Base-by-base conservation (phyloP, 163 green algal genomes). In the Chloromonas sp. region DNA sequence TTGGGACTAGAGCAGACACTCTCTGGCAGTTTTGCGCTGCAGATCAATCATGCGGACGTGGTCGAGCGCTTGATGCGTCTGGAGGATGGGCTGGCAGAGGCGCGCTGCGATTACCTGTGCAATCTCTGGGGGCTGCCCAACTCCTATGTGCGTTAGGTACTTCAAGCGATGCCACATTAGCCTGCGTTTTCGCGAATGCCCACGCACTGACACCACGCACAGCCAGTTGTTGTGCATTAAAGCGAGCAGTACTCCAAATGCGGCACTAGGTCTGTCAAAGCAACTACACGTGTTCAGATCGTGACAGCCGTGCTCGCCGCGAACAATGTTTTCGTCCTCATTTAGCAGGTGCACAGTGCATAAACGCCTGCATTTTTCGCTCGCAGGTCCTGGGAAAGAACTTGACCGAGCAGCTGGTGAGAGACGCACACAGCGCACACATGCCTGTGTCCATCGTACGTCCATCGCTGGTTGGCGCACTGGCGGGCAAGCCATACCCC, bases 381-480 rank as follows among this genome's bases (percentile, higher is more conserved):
- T 2, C n/a, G 1, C 60, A 70, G 14, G 11, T 71, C 61, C 87
- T 96, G 81, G 89, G 90, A 81, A 96, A 96, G 89, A 85, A 91
- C 81, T 84, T 96, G 79, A 87, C 88, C 0, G 93, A 96, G 89
- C 84, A 87, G 66, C 88, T 96, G 82, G 89, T 95, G 62, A 83
- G 87, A 1, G 82, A 89, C 79, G 90, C 87, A 77, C 85, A 89
- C 84, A 5, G 82, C n/a, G 79, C 2, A 0, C 15, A n/a, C 3
- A 1, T 60, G 3, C 82, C 82, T n/a, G 82, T 88, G 3, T 79
- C 81, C 15, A 93, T 95, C 58, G 89, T 96, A 81, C 88, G 93
- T 14, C 92, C 93, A 57, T 90, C 86, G 14, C 87, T 96, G 81
- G 89, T 96, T 15, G 88, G 86, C 1, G 88, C 87, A 0, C 70